Conservation (phyloP, 2,329 filamentous ascomycete genomes). For the Fusarium sp. region DNA sequence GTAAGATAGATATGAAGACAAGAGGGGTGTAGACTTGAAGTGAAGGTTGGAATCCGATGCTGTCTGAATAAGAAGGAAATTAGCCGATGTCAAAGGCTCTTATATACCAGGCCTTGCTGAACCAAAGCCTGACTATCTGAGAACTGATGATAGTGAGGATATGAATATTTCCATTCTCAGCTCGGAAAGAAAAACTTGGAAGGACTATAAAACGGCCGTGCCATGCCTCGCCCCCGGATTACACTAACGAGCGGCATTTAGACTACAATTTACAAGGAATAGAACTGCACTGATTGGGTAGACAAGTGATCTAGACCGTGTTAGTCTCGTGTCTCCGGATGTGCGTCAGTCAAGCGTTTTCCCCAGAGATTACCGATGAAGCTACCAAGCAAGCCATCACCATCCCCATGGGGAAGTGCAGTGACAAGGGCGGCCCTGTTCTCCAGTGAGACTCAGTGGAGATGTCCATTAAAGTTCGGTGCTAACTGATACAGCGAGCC, state of each 20-base stretch:
- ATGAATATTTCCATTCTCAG: constrained; percentile 26
- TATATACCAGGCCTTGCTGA: constrained; percentile 28
- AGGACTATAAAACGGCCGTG: not conserved
- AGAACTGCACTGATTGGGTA: constrained; percentile 22
- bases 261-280: not conserved
- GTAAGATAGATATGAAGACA: not conserved
- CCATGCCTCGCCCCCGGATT: not conserved
- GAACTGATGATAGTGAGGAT: not conserved
- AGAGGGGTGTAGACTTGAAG: not conserved
- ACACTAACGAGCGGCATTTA: constrained; percentile 2
- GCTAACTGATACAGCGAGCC: not conserved
- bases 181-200: constrained; percentile 3
- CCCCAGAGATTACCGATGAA: constrained; percentile 21
- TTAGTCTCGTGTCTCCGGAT: constrained; percentile 7
- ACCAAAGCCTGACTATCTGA: constrained; percentile 5
- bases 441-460: constrained; percentile 4
- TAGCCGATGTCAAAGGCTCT: constrained; percentile 21
- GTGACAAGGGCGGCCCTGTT: not conserved
- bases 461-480: constrained; percentile 5
- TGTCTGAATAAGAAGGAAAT: constrained; percentile 12
- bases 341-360: no score
- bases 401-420: constrained; percentile 33
- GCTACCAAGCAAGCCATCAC: constrained; percentile 23
- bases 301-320: constrained; percentile 11
- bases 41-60: constrained; percentile 5